These are phyloP conservation scores for Emergomyces africanus DNA, from an alignment of 2,329 filamentous ascomycete species.

Conservation along the genomic window DNA sequence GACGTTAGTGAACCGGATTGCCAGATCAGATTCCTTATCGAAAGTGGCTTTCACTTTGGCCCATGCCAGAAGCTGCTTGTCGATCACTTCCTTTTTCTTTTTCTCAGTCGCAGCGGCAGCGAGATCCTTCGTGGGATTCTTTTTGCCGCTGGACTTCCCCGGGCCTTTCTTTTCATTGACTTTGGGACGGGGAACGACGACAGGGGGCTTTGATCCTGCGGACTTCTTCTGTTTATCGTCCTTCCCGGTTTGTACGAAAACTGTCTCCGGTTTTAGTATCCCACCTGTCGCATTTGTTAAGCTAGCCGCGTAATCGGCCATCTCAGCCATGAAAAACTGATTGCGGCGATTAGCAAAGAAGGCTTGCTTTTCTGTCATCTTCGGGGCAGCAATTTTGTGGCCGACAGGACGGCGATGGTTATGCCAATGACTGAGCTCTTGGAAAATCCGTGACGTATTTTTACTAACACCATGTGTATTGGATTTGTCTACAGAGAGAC, in stretches of 20 bases:
- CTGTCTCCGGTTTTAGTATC: conserved; percentile 49
- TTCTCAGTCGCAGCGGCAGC: conserved; percentile 18
- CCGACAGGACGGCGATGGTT: conserved; percentile 19
- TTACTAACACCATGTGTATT: conserved; percentile 2
- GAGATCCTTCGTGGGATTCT: conserved; percentile 5
- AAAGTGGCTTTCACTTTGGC: conserved; percentile 18
- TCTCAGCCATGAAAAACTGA: conserved; percentile 55
- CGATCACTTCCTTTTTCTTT: conserved; percentile 19
- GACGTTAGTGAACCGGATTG: conserved; percentile 37
- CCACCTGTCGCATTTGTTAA: conserved; percentile 53
- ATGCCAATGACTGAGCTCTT: conserved; percentile 23
- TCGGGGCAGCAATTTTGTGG: conserved; percentile 3
- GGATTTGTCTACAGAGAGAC: conserved; percentile 11
- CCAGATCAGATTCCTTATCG: conserved; percentile 32
- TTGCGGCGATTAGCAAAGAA: conserved; percentile 37
- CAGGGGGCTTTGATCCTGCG: conserved; percentile 5
- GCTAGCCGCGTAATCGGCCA: conserved; percentile 55
- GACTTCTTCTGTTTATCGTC: conserved; percentile 5
- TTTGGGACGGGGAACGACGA: conserved; percentile 10
- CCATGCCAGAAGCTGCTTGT: conserved; percentile 17
- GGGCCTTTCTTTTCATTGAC: conserved; percentile 5
- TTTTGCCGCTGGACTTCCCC: neutral
- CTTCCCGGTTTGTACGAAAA: conserved; percentile 35
- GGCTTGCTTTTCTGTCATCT: conserved; percentile 18
- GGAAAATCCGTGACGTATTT: conserved; percentile 14